Base-by-base conservation (phyloP, 2,329 filamentous ascomycete genomes). In the Botryosphaeria dothidea region DNA sequence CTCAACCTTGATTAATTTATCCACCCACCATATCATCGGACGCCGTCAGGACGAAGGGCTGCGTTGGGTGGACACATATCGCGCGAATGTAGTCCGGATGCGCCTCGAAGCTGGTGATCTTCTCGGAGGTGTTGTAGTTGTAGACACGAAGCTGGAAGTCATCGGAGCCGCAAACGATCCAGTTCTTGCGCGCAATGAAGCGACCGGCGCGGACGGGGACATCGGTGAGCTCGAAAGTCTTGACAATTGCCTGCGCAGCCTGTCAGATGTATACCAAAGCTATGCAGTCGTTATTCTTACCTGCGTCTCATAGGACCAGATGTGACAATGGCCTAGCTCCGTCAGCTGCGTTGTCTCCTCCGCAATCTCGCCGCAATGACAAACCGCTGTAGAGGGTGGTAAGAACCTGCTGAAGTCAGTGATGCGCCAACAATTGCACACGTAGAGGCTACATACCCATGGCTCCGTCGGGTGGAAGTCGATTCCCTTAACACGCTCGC, bases 81-180 rank as follows among this genome's bases (percentile, higher is more conserved):
- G 95, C 93, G 73, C 95, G 92, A 77, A 99, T 98, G 76, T 99
- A 99, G 80, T 99, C 95, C 67, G 95, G 95, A 77, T 99, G 95
- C 60, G 93, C 94, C 82, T 98, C 94, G 79, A 97, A 98, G 17
- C 92, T 92, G 62, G 93, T 94, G 74, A 98, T 95, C 86, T 97
- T 98, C 81, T 99, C 95, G 67, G 92, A 96, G 62, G 95, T 99
- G 82, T 99, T 98, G 86, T 98, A 99, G 83, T 99, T 98, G 86
- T 97, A 96, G 25, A 66, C 75, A 64, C 94, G 91, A 67, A 90
- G 78, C 74, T 90, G 87, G 82, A 96, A 99, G 82, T 97, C 92
- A 82, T 96, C 92, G 71, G 90, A 94, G 75, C 95, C 95, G 81
- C 92, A 95, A 64, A 96, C 92, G 72, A 97, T 96, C 95, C 95